These are phyloP conservation scores for Suhomyces sp. DNA, from an alignment of 805 yeast genomes.

Conservation along the genomic window DNA sequence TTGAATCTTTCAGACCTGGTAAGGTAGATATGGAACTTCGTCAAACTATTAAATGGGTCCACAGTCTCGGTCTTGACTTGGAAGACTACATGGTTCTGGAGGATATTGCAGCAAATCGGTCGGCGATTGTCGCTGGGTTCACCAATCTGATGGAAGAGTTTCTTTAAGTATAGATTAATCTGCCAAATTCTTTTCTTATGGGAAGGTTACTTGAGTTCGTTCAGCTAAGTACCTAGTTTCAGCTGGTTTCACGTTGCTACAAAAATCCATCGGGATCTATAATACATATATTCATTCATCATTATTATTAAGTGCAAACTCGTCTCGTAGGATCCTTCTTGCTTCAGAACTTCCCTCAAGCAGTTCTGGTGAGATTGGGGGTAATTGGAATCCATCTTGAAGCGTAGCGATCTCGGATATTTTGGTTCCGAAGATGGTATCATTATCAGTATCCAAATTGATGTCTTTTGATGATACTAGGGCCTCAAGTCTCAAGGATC, in stretches of 20 bases:
- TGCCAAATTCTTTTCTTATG: too few relatives aligned
- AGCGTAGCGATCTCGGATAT: not conserved
- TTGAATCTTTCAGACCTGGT: conserved; percentile 28
- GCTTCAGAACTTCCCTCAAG: not conserved
- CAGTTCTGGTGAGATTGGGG: not conserved
- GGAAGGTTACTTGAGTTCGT: too few relatives aligned
- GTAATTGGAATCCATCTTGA: conserved; percentile 2
- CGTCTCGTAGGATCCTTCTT: not conserved
- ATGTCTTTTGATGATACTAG: not conserved
- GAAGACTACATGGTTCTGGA: not conserved
- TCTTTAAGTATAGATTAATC: too few relatives aligned
- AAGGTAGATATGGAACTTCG: conserved; percentile 34
- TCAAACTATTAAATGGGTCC: conserved; percentile 21
- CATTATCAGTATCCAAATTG: not conserved
- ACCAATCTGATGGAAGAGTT: too few relatives aligned
- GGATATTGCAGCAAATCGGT: not conserved
- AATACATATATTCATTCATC: not conserved
- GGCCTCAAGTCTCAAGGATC: not conserved
- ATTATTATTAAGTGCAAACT: not conserved
- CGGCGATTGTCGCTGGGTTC: too few relatives aligned
- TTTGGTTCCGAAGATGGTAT: conserved; percentile 1
- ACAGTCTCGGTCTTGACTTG: not conserved
- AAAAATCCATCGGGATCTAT: not conserved
- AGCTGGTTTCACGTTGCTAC: not conserved
- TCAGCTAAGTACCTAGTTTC: too few relatives aligned